Conservation (phyloP, 2,329 filamentous ascomycete genomes). For the Alternaria ethzedia region DNA sequence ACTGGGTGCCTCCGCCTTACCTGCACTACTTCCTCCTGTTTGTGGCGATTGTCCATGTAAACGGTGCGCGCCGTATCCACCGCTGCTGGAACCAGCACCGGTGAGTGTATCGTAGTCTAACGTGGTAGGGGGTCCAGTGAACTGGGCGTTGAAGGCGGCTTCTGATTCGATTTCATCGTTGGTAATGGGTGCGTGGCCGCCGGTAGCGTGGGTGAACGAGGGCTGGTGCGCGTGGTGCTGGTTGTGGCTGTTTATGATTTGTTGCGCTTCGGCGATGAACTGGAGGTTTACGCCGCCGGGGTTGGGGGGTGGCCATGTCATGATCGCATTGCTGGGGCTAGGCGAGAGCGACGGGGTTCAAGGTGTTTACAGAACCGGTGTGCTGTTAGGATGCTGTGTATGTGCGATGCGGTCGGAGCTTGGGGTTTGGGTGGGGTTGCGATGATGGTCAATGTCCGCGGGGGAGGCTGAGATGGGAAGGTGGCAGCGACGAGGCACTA, state of each 20-base stretch:
- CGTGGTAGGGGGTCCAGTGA: background rate
- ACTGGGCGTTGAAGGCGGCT: background rate
- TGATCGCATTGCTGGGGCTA: conserved; percentile 5
- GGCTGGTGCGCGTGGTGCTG: background rate
- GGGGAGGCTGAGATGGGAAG: conserved; percentile 27
- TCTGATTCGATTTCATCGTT: background rate
- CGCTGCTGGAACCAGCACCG: background rate
- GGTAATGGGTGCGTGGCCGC: background rate
- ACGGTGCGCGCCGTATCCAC: background rate
- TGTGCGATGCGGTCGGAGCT: background rate
- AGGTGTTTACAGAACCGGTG: background rate
- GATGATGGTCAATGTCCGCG: conserved; percentile 19
- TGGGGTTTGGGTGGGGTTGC: conserved; percentile 7
- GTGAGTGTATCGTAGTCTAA: background rate
- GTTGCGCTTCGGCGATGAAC: background rate
- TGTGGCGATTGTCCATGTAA: background rate
- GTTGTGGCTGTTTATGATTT: background rate
- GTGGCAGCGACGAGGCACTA: conserved; percentile 13
- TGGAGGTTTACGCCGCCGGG: background rate
- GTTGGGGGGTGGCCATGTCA: conserved; percentile 1
- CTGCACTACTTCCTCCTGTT: background rate
- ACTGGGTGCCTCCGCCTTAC: background rate
- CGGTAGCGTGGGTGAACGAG: background rate
- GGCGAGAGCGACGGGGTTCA: background rate
- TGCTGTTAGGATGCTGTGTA: background rate